phyloP scores from a whole-genome alignment of 257 asterid species.

The Solanum virginianum region DNA sequence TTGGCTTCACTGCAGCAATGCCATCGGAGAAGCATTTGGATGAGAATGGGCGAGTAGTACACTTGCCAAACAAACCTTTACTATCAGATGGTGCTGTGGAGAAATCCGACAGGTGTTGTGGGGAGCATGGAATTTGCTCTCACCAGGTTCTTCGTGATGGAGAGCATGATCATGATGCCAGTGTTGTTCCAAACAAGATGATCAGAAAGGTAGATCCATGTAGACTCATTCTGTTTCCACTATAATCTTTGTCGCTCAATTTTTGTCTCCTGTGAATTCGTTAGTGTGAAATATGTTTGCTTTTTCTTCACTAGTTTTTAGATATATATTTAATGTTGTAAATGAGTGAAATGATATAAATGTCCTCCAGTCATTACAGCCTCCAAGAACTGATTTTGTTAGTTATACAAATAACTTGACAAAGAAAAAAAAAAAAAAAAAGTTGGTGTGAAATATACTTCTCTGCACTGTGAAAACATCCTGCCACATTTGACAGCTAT shows the following conservation, averaged over 20 bases:
- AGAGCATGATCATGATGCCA: conserved; percentile 26
- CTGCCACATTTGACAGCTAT: neutral
- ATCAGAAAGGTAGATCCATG: conserved; percentile 44
- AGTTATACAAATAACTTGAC: neutral
- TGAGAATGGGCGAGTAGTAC: conserved; percentile 16
- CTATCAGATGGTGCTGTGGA: conserved; percentile 17
- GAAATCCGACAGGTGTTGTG: conserved; percentile 41
- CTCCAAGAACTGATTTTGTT: neutral
- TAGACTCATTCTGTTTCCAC: neutral
- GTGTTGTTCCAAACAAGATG: conserved; percentile 33
- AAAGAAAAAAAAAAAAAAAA: no score
- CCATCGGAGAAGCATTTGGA: conserved; percentile 21
- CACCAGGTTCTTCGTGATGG: conserved; percentile 60
- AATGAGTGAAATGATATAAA: neutral
- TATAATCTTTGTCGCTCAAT: neutral
- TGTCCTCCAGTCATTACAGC: neutral
- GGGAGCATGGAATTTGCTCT: conserved; percentile 52
- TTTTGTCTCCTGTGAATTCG: neutral
- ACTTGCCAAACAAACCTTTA: conserved; percentile 11
- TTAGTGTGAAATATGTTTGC: neutral
- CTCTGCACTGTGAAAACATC: neutral
- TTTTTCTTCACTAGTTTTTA: neutral
- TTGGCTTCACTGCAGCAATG: conserved; percentile 10
- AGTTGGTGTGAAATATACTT: neutral
- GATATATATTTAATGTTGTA: neutral